Conservation (phyloP, 2,329 filamentous ascomycete species). For the Trichoderma brevicompactum region DNA sequence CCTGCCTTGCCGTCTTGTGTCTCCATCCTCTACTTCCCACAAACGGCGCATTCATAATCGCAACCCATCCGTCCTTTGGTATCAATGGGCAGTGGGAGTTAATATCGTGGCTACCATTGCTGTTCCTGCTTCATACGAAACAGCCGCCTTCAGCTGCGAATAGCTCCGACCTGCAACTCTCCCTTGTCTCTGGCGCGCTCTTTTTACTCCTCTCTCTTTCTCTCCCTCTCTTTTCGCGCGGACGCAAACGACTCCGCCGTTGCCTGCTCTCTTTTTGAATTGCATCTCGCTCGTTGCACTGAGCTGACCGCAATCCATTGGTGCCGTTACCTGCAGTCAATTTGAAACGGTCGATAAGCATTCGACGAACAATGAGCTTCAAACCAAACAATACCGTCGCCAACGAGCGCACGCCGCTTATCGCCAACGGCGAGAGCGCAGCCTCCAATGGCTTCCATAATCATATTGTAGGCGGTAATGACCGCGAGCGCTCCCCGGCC, state of each 20-base stretch:
- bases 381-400: constrained; percentile 29
- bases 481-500: constrained; percentile 34
- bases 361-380: constrained; percentile 20
- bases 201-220: background rate
- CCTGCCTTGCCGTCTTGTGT: constrained; percentile 7
- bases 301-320: background rate
- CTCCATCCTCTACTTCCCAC: constrained; percentile 1
- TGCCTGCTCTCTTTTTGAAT: background rate
- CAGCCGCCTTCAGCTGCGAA: background rate
- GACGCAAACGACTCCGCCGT: background rate
- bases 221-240: background rate
- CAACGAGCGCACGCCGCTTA: constrained; percentile 50
- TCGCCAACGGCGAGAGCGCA: constrained; percentile 43
- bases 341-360: background rate
- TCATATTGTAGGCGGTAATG: constrained; percentile 33
- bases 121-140: constrained; percentile 12
- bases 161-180: background rate
- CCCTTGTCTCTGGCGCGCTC: constrained; percentile 1
- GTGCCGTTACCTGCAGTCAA: background rate
- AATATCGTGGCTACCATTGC: constrained; percentile 13
- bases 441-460: constrained; percentile 30
- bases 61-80: background rate
- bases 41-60: background rate
- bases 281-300: background rate
- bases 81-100: constrained; percentile 8